A percentile compares a stretch with the other conserved stretches of the same genome.
phyloP scores from a whole-genome alignment of 148 eudicot species.

The Fagopyrum homotropicum region DNA sequence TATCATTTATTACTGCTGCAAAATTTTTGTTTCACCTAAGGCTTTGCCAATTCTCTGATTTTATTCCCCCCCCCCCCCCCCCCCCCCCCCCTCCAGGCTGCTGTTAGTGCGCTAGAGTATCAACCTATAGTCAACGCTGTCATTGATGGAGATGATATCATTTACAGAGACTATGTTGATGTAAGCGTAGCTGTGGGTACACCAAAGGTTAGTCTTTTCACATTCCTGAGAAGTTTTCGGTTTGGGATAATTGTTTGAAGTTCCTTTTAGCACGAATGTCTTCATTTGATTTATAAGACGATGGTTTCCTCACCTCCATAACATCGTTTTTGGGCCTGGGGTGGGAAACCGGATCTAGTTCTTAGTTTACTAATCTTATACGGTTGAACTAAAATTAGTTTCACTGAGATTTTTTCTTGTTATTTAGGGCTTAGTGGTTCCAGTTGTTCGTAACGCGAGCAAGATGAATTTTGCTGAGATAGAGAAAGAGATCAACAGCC shows the following conservation, averaged over 20 bases:
- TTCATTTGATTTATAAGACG: no score
- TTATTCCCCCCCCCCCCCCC: no score
- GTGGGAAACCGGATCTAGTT: no score
- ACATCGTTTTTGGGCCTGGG: no score
- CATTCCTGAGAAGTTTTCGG: background rate
- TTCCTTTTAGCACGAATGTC: no score
- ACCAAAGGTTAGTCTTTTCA: slow-evolving; percentile 51
- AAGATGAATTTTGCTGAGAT: slow-evolving; percentile 91
- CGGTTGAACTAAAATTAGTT: background rate
- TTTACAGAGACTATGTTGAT: slow-evolving; percentile 81
- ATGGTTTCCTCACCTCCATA: no score
- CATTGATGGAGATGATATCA: slow-evolving; percentile 95
- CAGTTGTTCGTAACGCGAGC: slow-evolving; percentile 76
- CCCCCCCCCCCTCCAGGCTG: slow-evolving; percentile 59
- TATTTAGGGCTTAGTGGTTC: slow-evolving; percentile 86
- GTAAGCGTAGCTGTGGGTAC: slow-evolving; percentile 97
- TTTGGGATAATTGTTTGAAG: no score
- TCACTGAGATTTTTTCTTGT: background rate
- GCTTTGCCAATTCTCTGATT: background rate
- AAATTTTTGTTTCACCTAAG: background rate
- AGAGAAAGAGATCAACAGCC: slow-evolving; percentile 72
- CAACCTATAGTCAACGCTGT: slow-evolving; percentile 87
- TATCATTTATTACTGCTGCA: background rate
- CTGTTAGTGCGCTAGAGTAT: slow-evolving; percentile 77
- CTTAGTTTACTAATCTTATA: background rate